Evolutionary conservation across 2,329 filamentous ascomycete genomes (phyloP).

Genomic region (Lachnellula occidentalis): DNA sequence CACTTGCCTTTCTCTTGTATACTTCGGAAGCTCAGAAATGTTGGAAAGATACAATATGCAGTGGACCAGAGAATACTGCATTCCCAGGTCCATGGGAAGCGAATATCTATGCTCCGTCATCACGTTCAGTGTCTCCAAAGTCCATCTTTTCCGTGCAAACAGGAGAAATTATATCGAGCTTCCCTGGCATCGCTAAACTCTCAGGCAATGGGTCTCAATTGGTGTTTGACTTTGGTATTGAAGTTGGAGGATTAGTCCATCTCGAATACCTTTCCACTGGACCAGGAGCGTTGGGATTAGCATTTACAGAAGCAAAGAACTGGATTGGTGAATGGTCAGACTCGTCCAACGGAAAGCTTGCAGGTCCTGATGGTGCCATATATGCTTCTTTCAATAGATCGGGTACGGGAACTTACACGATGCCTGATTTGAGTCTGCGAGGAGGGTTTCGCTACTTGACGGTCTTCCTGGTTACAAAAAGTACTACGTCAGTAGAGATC

Average conservation of each 20-base stretch:
- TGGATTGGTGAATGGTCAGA: slow-evolving; percentile 45
- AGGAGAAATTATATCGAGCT: slow-evolving; percentile 25
- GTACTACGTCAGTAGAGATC: slow-evolving; percentile 21
- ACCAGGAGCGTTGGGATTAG: slow-evolving; percentile 38
- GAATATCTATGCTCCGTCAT: slow-evolving; percentile 50
- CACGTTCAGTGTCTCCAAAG: slow-evolving; percentile 44
- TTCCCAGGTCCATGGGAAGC: slow-evolving; percentile 55
- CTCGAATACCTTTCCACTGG: slow-evolving; percentile 30
- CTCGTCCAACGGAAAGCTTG: slow-evolving; percentile 41
- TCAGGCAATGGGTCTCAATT: slow-evolving; percentile 43
- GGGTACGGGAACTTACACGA: slow-evolving; percentile 35
- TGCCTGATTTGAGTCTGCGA: slow-evolving; percentile 40
- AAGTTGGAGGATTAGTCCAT: slow-evolving; percentile 51
- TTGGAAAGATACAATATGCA: slow-evolving; percentile 52
- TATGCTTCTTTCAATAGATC: slow-evolving; percentile 36
- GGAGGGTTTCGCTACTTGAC: slow-evolving; percentile 51
- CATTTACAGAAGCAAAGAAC: slow-evolving; percentile 44
- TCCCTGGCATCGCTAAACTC: slow-evolving; percentile 9
- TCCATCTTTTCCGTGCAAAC: slow-evolving; percentile 36
- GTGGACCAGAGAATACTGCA: slow-evolving; percentile 41
- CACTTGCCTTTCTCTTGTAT: slow-evolving; percentile 1
- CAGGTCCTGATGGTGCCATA: slow-evolving; percentile 45
- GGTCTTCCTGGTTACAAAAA: slow-evolving; percentile 36
- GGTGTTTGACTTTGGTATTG: slow-evolving; percentile 54
- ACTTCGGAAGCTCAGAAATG: slow-evolving; percentile 32